Percentiles rank a stretch among this genome's conserved stretches.
Evolutionary conservation across 2,329 filamentous ascomycete species (phyloP).

Genomic region (Cercospora citrullina): DNA sequence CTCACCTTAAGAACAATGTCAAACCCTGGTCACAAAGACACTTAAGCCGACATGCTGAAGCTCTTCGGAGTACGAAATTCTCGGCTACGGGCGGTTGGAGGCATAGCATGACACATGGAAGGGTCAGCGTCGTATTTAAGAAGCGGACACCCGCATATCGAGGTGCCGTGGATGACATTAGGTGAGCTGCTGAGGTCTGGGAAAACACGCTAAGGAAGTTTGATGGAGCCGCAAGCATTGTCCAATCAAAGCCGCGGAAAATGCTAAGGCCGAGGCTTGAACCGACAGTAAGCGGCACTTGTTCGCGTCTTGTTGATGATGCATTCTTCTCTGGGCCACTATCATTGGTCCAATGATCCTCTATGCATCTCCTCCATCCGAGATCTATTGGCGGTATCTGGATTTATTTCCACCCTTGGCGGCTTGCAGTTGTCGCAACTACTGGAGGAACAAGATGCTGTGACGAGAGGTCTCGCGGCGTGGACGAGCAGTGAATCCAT

Average conservation of each 20-base stretch:
- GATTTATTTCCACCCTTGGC: no score
- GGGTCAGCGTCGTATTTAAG: slow-evolving; percentile 1
- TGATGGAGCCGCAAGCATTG: background rate
- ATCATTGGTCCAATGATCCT: background rate
- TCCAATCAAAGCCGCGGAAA: background rate
- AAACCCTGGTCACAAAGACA: slow-evolving; percentile 6
- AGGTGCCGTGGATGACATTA: background rate
- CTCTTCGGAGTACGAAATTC: background rate
- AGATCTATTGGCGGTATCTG: no score
- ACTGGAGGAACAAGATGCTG: no score
- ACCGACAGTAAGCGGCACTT: background rate
- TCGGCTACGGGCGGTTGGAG: slow-evolving; percentile 7
- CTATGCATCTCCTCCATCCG: no score
- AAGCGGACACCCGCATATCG: background rate
- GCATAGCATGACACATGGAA: slow-evolving; percentile 4
- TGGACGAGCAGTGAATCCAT: no score
- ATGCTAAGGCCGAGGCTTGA: slow-evolving; percentile 3
- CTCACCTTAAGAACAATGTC: slow-evolving; percentile 10
- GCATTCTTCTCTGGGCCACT: background rate
- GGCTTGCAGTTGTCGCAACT: no score
- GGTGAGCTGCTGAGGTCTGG: background rate
- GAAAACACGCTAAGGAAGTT: background rate
- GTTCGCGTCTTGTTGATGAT: background rate
- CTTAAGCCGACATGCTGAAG: slow-evolving; percentile 13
- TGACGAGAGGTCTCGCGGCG: no score